Conservation (phyloP, 2,329 filamentous ascomycete genomes). For the Monilinia vaccinii-corymbosi region DNA sequence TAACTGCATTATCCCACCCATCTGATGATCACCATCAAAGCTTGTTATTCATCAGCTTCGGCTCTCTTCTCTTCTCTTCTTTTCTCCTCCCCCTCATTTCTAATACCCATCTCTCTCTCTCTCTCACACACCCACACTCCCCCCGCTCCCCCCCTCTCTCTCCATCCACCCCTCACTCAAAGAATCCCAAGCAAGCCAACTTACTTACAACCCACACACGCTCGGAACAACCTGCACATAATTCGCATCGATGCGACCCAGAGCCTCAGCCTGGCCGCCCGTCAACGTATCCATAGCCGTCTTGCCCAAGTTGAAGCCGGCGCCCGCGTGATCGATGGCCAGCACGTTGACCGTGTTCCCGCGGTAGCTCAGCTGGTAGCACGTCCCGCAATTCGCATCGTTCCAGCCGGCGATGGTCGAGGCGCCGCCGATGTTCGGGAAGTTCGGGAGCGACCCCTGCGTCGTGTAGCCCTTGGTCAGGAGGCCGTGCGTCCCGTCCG, state of each 20-base stretch:
- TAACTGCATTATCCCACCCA: no score
- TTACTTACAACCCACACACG: slow-evolving; percentile 35
- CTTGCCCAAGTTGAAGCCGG: slow-evolving; percentile 49
- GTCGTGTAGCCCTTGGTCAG: slow-evolving; percentile 44
- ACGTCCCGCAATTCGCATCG: slow-evolving; percentile 45
- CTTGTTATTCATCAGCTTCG: no score
- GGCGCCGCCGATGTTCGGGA: slow-evolving; percentile 47
- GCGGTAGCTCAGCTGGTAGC: slow-evolving; percentile 46
- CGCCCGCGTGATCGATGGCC: slow-evolving; percentile 43
- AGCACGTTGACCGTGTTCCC: slow-evolving; percentile 44
- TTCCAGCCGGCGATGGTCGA: slow-evolving; percentile 47
- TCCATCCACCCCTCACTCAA: no score
- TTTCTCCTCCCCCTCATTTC: no score
- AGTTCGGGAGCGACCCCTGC: slow-evolving; percentile 41
- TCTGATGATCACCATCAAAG: no score
- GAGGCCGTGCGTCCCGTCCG: slow-evolving; percentile 58
- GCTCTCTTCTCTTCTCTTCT: no score
- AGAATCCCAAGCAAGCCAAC: no score
- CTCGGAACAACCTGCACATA: slow-evolving; percentile 36
- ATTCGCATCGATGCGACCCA: slow-evolving; percentile 45
- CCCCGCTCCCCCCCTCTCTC: no score
- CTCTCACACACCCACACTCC: no score
- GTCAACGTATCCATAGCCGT: slow-evolving; percentile 48
- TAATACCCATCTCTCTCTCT: no score
- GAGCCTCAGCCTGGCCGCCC: slow-evolving; percentile 37